Evolutionary conservation across 2,329 filamentous ascomycete species (phyloP), one percentile per base, ranked within the genome.

Genomic region (Colletotrichum sidae): DNA sequence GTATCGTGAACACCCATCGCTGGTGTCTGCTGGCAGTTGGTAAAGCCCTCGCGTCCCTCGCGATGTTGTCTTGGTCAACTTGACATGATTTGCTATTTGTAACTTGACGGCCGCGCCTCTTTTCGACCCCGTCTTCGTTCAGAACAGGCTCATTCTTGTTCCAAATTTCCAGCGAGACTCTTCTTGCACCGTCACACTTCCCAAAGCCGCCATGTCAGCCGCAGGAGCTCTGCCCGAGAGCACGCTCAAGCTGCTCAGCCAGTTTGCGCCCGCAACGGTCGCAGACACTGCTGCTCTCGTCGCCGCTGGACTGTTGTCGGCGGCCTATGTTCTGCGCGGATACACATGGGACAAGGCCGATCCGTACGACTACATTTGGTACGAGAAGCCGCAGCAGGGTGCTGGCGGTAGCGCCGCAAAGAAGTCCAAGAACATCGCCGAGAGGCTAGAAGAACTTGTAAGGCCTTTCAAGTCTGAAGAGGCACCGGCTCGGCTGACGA

Each of bases 291-390:
- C 70, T 12, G 72, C 72, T 1, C 37, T 74, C n/a, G 65, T 68
- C n/a, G 71, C 71, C 1, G 69, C 72, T 5, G 68, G 69, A 1
- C 65, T 70, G 8, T 60, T 69, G 10, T 70, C 68, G 3, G 72
- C 67, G 6, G 70, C 76, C 1, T 84, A 80, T 68, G 69, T 83
- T 15, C 76, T 82, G 2, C 75, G 76, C 4, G 81, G 81, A 3
- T 75, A 75, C 41, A 66, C 78, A 15, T 84, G 82, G 81, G 81
- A 85, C 57, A 81, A 76, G 46, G 79, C 82, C 8, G 83, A 86
- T 67, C 83, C 83, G 6, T 79, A 84, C 60, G 70, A 78, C 42
- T 74, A 84, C 68, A 73, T 84, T 33, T 82, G 77, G 70, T 87
- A 80, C 55, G 80, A 86, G 68, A 77, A 78, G 42, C 84, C 84